Evolutionary conservation across 768 basidiomycete genomes (phyloP), one percentile per base, ranked within the genome.

Genomic region (Leccinum obscurum): DNA sequence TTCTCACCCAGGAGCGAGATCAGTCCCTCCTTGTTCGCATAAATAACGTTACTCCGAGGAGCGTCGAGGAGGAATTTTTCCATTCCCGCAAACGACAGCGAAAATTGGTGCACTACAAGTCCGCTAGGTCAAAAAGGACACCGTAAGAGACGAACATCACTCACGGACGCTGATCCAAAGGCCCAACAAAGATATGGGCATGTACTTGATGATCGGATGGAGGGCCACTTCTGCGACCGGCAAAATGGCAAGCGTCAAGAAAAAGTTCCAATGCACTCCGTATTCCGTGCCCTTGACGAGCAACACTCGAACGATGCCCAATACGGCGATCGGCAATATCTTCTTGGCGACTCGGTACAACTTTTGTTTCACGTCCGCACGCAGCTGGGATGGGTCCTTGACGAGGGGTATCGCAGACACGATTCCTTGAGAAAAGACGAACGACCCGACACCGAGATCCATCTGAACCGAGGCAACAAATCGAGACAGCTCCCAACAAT

Each of bases 201-300:
- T 55, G 22, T 70, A 72, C 14, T 74, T 68, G 50, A 94, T 80
- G 34, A 93, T 26, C 0, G 92, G 90, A 58, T 90, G 88, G 4
- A 95, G 72, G 0, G 85, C 49, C 3, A 87, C 81, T 68, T 93
- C 86, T 13, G 91, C 74, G 4, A 92, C 69, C 0, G 95, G 95
- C 6, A 98, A 71, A 1, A 92, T 65, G 0, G 89, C 94, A 22
- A 98, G 80, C 0, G 97, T 98, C 65, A 98, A 83, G 81, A 99
- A 99, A 76, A 98, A 98, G 72, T 98, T 98, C 97, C 97, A 99
- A 67, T 98, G 96, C 0, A 86, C 85, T 0, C 97, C 97, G 73
- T 99, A 99, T 58, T 95, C 92, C 0, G 88, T 85, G 11, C 92
- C 93, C 73, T 99, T 98, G 28, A 99, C 95, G 37, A 95, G 80